A percentile compares a stretch with the other conserved stretches of the same genome.
Conservation (phyloP, 176 grass and related monocot genomes). For the Zea luxurians region DNA sequence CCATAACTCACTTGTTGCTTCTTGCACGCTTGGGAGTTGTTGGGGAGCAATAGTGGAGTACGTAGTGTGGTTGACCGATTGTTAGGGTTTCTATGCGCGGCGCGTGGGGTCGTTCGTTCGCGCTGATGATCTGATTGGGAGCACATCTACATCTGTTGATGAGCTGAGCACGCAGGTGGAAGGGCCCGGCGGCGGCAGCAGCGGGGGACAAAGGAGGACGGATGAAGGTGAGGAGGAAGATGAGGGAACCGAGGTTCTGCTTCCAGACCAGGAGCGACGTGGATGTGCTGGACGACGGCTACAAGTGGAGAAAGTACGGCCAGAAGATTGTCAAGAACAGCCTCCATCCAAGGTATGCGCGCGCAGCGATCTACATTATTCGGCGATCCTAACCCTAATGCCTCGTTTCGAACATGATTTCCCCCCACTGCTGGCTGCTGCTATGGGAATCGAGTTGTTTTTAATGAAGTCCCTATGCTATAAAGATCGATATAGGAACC, state of each 20-base stretch:
- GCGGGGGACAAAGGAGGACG: constrained; percentile 50
- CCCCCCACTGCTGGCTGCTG: too few relatives aligned
- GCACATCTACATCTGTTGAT: background rate
- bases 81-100: constrained; percentile 30
- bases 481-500: background rate
- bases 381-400: constrained; percentile 12
- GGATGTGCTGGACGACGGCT: constrained; percentile 82
- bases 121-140: background rate
- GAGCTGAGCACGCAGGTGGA: constrained; percentile 56
- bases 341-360: constrained; percentile 65
- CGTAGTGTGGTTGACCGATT: too few relatives aligned
- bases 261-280: constrained; percentile 88
- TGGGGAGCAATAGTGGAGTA: too few relatives aligned
- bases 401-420: background rate
- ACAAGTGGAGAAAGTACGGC: constrained; percentile 88
- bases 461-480: too few relatives aligned
- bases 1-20: too few relatives aligned
- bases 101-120: too few relatives aligned
- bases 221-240: constrained; percentile 79
- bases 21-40: too few relatives aligned
- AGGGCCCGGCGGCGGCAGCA: constrained; percentile 32
- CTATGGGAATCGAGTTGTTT: too few relatives aligned
- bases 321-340: constrained; percentile 94
- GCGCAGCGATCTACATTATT: background rate
- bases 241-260: constrained; percentile 85